Evolutionary conservation across 1,139 yeast genomes (phyloP).

Genomic region (Candida glucosophila): DNA sequence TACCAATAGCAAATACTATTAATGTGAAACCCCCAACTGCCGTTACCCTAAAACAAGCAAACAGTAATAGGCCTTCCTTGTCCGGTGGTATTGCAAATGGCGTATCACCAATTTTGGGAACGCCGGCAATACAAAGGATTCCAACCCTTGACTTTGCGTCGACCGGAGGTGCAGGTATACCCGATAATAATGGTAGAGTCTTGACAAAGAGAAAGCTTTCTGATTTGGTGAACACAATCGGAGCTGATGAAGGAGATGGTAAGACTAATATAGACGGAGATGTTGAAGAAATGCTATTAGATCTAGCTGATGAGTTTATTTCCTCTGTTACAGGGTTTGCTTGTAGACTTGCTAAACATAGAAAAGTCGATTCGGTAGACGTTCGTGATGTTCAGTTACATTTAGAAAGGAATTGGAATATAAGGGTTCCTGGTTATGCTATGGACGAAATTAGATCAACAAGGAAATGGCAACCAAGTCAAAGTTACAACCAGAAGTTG

Average conservation of each 20-base stretch:
- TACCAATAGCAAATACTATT: constrained; percentile 64
- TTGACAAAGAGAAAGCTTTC: constrained; percentile 80
- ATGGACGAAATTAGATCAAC: constrained; percentile 85
- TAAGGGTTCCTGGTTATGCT: constrained; percentile 86
- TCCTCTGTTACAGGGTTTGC: constrained; percentile 87
- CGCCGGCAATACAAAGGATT: constrained; percentile 69
- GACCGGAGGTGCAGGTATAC: constrained; percentile 25
- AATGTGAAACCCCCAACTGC: constrained; percentile 37
- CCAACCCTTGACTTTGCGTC: constrained; percentile 74
- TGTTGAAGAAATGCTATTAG: constrained; percentile 84
- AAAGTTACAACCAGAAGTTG: constrained; percentile 61
- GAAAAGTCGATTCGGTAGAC: constrained; percentile 83
- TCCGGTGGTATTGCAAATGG: constrained; percentile 78
- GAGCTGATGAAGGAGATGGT: constrained; percentile 80
- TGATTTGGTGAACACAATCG: constrained; percentile 77
- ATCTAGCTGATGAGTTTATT: constrained; percentile 93
- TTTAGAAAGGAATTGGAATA: constrained; percentile 92
- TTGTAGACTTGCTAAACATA: constrained; percentile 87
- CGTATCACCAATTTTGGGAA: constrained; percentile 49
- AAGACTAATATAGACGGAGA: constrained; percentile 92
- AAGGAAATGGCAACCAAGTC: constrained; percentile 72
- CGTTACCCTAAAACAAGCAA: constrained; percentile 26
- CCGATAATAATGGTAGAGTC: constrained; percentile 63
- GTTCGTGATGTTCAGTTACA: constrained; percentile 87
- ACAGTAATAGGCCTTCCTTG: constrained; percentile 64